phyloP scores from a whole-genome alignment of 148 eudicot genomes.

The Chenopodium album region DNA sequence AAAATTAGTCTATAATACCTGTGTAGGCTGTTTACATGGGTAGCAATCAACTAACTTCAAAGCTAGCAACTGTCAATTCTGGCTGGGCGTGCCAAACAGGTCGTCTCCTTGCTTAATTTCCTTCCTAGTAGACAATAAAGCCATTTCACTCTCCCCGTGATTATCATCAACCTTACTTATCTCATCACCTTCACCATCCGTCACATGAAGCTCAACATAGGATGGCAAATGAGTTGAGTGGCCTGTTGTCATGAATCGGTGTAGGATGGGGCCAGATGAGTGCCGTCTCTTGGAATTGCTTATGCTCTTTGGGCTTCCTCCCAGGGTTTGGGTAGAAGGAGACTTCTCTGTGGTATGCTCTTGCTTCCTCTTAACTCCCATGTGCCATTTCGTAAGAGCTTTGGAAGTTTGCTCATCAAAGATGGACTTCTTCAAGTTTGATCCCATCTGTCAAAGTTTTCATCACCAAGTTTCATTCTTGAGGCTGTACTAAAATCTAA shows the following conservation, averaged over 20 bases:
- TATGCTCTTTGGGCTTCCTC: conserved; percentile 34
- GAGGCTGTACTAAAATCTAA: neutral
- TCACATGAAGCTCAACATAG: conserved; percentile 27
- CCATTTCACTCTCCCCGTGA: conserved; percentile 34
- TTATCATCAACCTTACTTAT: conserved; percentile 37
- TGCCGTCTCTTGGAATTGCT: conserved; percentile 22
- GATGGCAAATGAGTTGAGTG: conserved; percentile 28
- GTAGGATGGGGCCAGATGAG: conserved; percentile 41
- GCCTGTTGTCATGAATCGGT: conserved; percentile 72
- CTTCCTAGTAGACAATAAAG: conserved; percentile 15
- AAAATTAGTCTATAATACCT: neutral
- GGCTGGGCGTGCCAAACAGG: neutral
- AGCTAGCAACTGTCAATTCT: neutral
- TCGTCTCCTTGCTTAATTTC: conserved; percentile 5
- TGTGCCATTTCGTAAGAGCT: conserved; percentile 78
- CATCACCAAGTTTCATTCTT: conserved; percentile 10
- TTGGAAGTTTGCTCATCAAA: conserved; percentile 89
- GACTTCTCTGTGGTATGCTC: conserved; percentile 35
- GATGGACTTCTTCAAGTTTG: conserved; percentile 72
- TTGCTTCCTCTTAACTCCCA: conserved; percentile 60
- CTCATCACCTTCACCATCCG: conserved; percentile 34
- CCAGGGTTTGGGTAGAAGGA: conserved; percentile 33
- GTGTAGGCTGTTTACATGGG: neutral
- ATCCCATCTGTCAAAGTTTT: conserved; percentile 74
- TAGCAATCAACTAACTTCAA: neutral